Conservation (phyloP, 2,329 filamentous ascomycete genomes). For the Penicillium sp. region DNA sequence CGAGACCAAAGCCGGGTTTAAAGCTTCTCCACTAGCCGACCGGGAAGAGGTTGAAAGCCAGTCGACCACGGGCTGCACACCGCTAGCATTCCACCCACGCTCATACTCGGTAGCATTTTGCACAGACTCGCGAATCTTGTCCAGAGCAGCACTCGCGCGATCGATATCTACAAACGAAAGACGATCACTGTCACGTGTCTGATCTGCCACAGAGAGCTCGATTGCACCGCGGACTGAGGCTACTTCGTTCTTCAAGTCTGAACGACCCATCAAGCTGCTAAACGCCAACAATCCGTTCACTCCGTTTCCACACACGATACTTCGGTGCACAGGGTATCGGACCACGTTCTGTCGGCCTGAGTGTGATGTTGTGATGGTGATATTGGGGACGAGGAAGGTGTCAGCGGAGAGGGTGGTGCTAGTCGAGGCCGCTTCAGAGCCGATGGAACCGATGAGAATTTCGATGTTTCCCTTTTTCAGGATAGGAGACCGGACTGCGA, state of each 20-base stretch:
- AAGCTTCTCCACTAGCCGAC: constrained; percentile 38
- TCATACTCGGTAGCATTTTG: constrained; percentile 68
- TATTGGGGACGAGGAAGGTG: constrained; percentile 66
- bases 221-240: constrained; percentile 36
- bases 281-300: constrained; percentile 57
- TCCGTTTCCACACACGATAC: constrained; percentile 68
- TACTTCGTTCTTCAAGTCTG: constrained; percentile 29
- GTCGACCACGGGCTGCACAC: constrained; percentile 58
- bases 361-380: constrained; percentile 64
- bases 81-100: constrained; percentile 67
- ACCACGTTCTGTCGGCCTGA: constrained; percentile 63
- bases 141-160: constrained; percentile 59
- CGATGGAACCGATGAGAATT: constrained; percentile 54
- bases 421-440: constrained; percentile 47
- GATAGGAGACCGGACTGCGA: constrained; percentile 53
- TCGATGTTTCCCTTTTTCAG: constrained; percentile 57
- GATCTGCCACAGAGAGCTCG: constrained; percentile 47
- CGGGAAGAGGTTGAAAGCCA: constrained; percentile 53
- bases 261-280: constrained; percentile 29
- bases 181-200: constrained; percentile 17
- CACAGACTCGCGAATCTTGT: constrained; percentile 64
- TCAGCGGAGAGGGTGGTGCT: constrained; percentile 53
- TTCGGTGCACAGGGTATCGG: constrained; percentile 78
- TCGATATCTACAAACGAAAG: constrained; percentile 59
- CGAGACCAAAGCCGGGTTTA: constrained; percentile 62